phyloP scores from a whole-genome alignment of 768 basidiomycete genomes.

The Boletales sp. region DNA sequence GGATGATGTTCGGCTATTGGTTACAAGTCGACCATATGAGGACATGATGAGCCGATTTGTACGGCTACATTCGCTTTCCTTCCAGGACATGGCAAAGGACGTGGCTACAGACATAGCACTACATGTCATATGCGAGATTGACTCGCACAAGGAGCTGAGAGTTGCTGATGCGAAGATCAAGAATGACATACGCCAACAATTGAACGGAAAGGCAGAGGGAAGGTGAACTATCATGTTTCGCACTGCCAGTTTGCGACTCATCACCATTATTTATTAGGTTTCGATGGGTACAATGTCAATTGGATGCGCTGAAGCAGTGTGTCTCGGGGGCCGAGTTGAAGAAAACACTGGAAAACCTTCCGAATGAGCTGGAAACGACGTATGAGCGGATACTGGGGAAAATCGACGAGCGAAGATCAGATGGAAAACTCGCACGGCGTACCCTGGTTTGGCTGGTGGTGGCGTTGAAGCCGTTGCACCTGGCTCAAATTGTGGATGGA shows the following conservation, averaged over 20 bases:
- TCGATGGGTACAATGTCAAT: constrained; percentile 6
- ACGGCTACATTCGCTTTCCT: background rate
- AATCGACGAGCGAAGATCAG: too few species aligned
- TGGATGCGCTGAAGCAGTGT: background rate
- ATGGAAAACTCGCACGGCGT: too few species aligned
- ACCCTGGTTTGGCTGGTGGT: too few species aligned
- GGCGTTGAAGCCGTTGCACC: too few species aligned
- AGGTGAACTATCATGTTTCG: background rate
- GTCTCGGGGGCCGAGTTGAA: background rate
- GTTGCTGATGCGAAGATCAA: background rate
- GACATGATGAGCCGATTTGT: background rate
- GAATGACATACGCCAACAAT: background rate
- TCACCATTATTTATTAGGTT: background rate
- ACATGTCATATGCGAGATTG: background rate
- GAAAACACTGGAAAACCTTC: too few species aligned
- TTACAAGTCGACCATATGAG: too few species aligned
- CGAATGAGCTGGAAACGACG: too few species aligned
- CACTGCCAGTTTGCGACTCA: background rate
- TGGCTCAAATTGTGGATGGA: too few species aligned
- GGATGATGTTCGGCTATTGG: too few species aligned
- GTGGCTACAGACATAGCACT: background rate
- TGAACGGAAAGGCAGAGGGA: background rate
- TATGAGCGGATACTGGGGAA: too few species aligned
- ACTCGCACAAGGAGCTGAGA: background rate
- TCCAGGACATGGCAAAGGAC: background rate